Evolutionary conservation across 2,329 filamentous ascomycete genomes (phyloP), one percentile per base, ranked within the genome.

Genomic region (Calonectria hawksworthii): DNA sequence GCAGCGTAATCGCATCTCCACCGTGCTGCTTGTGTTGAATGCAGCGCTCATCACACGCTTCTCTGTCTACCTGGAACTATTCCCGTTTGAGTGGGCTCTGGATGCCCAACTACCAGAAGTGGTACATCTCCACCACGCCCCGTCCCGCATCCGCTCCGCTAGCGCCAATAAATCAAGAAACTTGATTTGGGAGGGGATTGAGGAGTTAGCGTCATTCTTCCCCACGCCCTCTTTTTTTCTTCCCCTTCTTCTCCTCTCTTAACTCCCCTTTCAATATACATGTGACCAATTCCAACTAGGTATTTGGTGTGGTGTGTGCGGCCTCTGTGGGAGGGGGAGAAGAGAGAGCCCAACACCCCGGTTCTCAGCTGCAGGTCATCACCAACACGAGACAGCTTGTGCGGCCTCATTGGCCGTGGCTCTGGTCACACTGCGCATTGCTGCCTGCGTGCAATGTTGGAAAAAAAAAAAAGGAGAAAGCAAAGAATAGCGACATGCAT

Each of bases 101-200:
- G 18, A n/a, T 18, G 23, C 44, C 23, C 32, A 14, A 61, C 56
- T 36, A 63, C 56, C 7, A 63, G 52, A 56, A 56, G 34, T 63
- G 34, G 56, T 28, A 41, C 56, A 41, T 34, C 56, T 41, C 56
- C 56, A 41, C 56, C 6, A 41, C 56, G 56, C 56, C 36, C 56
- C 56, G 56, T 63, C 56, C 56, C 56, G 56, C 34, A 41, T 63
- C 56, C 56, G 56, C 56, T 28, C 21, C 23, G 56, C 56, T 63
- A 63, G 56, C 56, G 56, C 56, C 56, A 41, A 30, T 63, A n/a
- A 59, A 26, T 23, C 18, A 21, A 9, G 54, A 13, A 38, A 61
- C 4, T 61, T 23, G 56, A 26, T 38, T 34, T 14, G 34, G 34
- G 50, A 36, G 21, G 41, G 36, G 36, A 23, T 30, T 41, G 34